Evolutionary conservation across 1,284 basidiomycete genomes (phyloP).

Genomic region (Moniliella sp.): DNA sequence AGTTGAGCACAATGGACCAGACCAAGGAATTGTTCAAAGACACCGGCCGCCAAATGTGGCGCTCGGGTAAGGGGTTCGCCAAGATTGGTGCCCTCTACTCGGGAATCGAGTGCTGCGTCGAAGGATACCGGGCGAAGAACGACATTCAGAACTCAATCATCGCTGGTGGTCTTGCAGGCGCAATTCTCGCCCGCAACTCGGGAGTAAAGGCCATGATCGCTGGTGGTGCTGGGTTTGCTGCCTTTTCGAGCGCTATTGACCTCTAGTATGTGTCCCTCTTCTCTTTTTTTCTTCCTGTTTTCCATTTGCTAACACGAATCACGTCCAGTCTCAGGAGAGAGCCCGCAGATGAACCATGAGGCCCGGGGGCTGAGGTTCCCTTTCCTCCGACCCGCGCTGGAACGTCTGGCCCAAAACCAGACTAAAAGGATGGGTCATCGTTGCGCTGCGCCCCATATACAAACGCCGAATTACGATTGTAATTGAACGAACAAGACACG

Average conservation of each 20-base stretch:
- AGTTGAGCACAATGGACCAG: slow-evolving; percentile 41
- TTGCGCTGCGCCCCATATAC: no score
- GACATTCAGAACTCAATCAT: slow-evolving; percentile 24
- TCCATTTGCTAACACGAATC: background rate
- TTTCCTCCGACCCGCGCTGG: no score
- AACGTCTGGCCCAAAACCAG: no score
- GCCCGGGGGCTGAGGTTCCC: no score
- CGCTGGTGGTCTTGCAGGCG: slow-evolving; percentile 21
- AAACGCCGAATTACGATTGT: no score
- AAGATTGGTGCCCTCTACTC: slow-evolving; percentile 84
- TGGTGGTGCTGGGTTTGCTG: slow-evolving; percentile 27
- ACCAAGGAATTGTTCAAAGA: slow-evolving; percentile 71
- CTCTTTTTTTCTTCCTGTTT: background rate
- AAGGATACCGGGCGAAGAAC: slow-evolving; percentile 42
- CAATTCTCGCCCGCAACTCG: slow-evolving; percentile 22
- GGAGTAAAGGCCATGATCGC: slow-evolving; percentile 25
- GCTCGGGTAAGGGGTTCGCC: slow-evolving; percentile 70
- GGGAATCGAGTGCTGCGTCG: slow-evolving; percentile 81
- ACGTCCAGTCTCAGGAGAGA: background rate
- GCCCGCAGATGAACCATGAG: background rate
- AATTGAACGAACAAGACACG: no score
- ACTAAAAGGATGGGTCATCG: no score
- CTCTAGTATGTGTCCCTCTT: slow-evolving; percentile 11
- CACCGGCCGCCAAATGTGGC: slow-evolving; percentile 80
- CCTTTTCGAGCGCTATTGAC: slow-evolving; percentile 29